phyloP scores from a whole-genome alignment of 2,329 filamentous ascomycete species.

The Exophiala mesophila region DNA sequence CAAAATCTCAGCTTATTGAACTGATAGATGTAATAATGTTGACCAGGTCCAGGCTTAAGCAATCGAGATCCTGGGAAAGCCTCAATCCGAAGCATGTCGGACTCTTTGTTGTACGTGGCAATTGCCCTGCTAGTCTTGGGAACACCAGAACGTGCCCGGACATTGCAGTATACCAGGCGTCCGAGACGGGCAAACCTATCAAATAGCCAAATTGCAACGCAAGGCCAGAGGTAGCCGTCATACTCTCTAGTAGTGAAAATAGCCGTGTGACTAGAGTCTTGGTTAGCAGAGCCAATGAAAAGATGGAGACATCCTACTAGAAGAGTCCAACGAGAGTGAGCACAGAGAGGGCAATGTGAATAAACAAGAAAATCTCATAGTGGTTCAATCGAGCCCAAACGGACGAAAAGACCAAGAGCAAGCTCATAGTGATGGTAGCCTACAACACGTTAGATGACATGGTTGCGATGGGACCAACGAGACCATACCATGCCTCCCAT shows the following conservation, averaged over 20 bases:
- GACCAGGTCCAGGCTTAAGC: slow-evolving; percentile 39
- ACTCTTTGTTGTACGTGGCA: slow-evolving; percentile 40
- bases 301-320: slow-evolving; percentile 35
- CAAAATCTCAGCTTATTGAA: slow-evolving; percentile 42
- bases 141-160: slow-evolving; percentile 33
- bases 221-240: slow-evolving; percentile 48
- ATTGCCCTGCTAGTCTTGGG: slow-evolving; percentile 33
- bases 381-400: slow-evolving; percentile 41
- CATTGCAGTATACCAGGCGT: slow-evolving; percentile 42
- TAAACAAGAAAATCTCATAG: slow-evolving; percentile 41
- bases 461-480: not conserved
- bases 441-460: not conserved
- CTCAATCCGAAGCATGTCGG: slow-evolving; percentile 46
- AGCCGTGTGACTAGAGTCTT: slow-evolving; percentile 39
- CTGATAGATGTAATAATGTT: slow-evolving; percentile 49
- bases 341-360: slow-evolving; percentile 35
- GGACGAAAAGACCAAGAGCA: slow-evolving; percentile 41
- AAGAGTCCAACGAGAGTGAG: slow-evolving; percentile 44
- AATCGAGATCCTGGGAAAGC: slow-evolving; percentile 34
- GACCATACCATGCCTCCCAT: slow-evolving; percentile 33
- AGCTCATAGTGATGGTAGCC: slow-evolving; percentile 32
- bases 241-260: slow-evolving; percentile 45
- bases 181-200: slow-evolving; percentile 44
- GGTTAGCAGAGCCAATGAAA: not conserved
- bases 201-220: slow-evolving; percentile 45